These are phyloP conservation scores for Arbutus unedo DNA, from an alignment of 148 eudicot species.

Conservation along the genomic window DNA sequence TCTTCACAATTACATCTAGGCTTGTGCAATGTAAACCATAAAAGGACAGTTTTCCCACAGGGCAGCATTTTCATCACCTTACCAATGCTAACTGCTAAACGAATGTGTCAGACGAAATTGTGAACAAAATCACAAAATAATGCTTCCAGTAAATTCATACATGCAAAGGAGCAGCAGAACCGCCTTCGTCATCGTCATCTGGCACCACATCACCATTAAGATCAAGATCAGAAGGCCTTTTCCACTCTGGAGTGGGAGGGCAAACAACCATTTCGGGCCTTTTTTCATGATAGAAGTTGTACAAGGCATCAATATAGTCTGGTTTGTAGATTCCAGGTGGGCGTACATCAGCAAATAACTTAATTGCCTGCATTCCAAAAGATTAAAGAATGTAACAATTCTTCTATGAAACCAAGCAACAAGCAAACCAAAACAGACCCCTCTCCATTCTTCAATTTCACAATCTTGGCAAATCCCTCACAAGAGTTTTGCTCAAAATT, in stretches of 20 bases:
- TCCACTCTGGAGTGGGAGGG: constrained; percentile 97
- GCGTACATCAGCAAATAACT: constrained; percentile 70
- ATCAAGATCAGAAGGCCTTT: constrained; percentile 86
- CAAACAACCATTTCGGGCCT: constrained; percentile 73
- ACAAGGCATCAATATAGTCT: constrained; percentile 83
- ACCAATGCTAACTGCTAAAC: not conserved
- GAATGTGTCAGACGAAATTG: not conserved
- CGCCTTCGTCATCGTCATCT: constrained; percentile 82
- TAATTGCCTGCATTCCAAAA: constrained; percentile 63
- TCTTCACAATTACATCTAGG: not conserved
- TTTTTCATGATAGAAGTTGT: constrained; percentile 80
- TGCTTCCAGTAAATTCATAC: constrained; percentile 33
- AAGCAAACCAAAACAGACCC: not conserved
- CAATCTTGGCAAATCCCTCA: no score
- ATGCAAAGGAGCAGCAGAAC: constrained; percentile 41
- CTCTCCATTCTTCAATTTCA: no score
- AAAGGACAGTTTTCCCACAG: not conserved
- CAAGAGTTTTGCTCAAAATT: no score
- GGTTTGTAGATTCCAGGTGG: constrained; percentile 95
- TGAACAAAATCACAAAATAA: not conserved
- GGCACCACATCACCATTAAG: constrained; percentile 87
- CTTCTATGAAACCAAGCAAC: constrained; percentile 8
- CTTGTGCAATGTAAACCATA: not conserved
- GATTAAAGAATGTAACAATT: not conserved
- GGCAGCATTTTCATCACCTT: not conserved